Evolutionary conservation across 2,329 filamentous ascomycete species (phyloP).

Genomic region (Orbilia oligospora): DNA sequence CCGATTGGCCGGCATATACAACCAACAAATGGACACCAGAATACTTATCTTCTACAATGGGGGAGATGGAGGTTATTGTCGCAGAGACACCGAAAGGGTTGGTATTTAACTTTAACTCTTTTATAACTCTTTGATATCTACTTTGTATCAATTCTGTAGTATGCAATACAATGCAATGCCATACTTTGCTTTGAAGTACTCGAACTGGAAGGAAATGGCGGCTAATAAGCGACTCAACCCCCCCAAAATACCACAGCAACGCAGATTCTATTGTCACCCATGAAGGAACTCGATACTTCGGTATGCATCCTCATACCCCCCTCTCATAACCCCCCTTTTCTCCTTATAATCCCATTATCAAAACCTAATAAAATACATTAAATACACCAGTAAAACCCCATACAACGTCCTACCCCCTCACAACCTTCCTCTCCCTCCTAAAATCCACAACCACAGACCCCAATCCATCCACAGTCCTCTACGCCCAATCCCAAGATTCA

Average conservation of each 20-base stretch:
- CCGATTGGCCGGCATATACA: slow-evolving; percentile 74
- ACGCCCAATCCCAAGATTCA: slow-evolving; percentile 87
- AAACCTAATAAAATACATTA: slow-evolving; percentile 62
- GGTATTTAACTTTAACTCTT: slow-evolving; percentile 62
- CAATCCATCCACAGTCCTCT: slow-evolving; percentile 69
- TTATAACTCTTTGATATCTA: no score
- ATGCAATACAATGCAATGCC: no score
- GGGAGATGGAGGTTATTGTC: slow-evolving; percentile 76
- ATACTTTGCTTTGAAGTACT: no score
- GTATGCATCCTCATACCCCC: slow-evolving; percentile 28
- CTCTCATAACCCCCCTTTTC: not conserved
- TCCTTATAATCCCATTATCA: slow-evolving; percentile 69
- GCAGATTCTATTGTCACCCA: slow-evolving; percentile 64
- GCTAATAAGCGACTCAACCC: slow-evolving; percentile 11
- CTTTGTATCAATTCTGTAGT: slow-evolving; percentile 10
- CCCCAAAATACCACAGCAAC: slow-evolving; percentile 61
- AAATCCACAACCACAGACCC: slow-evolving; percentile 67
- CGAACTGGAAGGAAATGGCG: not conserved
- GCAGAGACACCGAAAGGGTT: slow-evolving; percentile 82
- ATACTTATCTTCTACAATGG: slow-evolving; percentile 74
- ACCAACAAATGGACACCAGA: slow-evolving; percentile 73
- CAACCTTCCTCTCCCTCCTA: slow-evolving; percentile 71
- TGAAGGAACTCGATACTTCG: slow-evolving; percentile 63
- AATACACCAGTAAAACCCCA: slow-evolving; percentile 75
- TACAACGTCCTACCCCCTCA: slow-evolving; percentile 77